Evolutionary conservation across 1,139 yeast species (phyloP).

Genomic region (Yamadazyma taylorii): DNA sequence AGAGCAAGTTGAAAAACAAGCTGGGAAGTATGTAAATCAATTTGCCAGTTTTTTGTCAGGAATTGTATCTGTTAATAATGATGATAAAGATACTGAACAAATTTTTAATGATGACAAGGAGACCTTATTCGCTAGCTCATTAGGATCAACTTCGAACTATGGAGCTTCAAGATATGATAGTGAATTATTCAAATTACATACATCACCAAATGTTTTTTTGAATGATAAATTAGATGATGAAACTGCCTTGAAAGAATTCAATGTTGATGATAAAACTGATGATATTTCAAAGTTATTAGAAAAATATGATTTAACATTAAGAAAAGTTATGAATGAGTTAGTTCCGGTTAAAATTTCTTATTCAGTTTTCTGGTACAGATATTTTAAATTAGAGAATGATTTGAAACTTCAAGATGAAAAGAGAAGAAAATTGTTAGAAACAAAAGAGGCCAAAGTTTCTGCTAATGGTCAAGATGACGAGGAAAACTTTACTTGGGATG

Average conservation of each 20-base stretch:
- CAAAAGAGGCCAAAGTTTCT: conserved; percentile 28
- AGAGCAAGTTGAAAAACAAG: conserved; percentile 64
- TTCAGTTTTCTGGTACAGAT: conserved; percentile 72
- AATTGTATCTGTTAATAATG: conserved; percentile 39
- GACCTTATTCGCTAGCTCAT: conserved; percentile 22
- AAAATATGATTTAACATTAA: conserved; percentile 51
- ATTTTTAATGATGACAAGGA: conserved; percentile 18
- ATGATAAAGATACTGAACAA: conserved; percentile 15
- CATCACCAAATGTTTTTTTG: conserved; percentile 22
- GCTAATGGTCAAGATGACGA: conserved; percentile 37
- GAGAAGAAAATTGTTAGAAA: conserved; percentile 59
- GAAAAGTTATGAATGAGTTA: conserved; percentile 56
- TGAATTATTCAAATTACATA: conserved; percentile 44
- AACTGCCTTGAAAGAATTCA: conserved; percentile 36
- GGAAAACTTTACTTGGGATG: conserved; percentile 59
- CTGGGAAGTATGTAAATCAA: conserved; percentile 57
- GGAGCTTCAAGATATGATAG: conserved; percentile 43
- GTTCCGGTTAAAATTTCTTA: conserved; percentile 67
- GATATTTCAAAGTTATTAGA: conserved; percentile 51
- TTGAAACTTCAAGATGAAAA: conserved; percentile 64
- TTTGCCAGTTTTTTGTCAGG: conserved; percentile 60
- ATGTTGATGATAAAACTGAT: conserved; percentile 51
- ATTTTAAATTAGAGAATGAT: conserved; percentile 55
- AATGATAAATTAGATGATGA: conserved; percentile 18
- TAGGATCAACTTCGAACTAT: conserved; percentile 29